A percentile compares a stretch with the other conserved stretches of the same genome.
Conservation (phyloP, 164 flowering plant species). For the Annona cherimola region DNA sequence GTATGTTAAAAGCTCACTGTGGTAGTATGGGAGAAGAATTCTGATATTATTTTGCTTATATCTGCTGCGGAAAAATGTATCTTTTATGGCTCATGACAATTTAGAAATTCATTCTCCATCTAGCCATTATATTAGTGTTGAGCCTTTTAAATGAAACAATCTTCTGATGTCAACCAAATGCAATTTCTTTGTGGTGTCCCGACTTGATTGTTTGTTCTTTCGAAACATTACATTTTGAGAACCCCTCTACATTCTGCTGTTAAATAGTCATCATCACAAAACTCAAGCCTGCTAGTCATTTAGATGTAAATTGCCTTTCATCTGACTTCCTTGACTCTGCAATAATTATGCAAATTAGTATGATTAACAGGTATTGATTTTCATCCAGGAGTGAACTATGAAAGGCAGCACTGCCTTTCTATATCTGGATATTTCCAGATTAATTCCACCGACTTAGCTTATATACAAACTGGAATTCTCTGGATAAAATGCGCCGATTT, state of each 20-base stretch:
- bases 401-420: no score
- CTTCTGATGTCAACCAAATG: not conserved
- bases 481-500: no score
- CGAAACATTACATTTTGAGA: not conserved
- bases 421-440: no score
- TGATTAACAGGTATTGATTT: not conserved
- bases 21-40: not conserved
- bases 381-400: not conserved
- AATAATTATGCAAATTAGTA: not conserved
- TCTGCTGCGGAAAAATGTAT: not conserved
- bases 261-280: no score
- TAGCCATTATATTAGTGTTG: no score
- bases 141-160: not conserved
- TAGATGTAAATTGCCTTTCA: no score
- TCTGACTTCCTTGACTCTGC: not conserved
- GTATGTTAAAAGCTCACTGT: not conserved
- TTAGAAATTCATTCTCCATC: no score
- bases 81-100: not conserved
- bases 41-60: not conserved
- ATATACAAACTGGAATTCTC: no score
- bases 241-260: not conserved
- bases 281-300: not conserved
- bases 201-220: not conserved
- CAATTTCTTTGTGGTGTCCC: not conserved
- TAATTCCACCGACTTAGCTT: no score